Base-by-base conservation (phyloP, 306 rosid species). In the Sindora glabra region DNA sequence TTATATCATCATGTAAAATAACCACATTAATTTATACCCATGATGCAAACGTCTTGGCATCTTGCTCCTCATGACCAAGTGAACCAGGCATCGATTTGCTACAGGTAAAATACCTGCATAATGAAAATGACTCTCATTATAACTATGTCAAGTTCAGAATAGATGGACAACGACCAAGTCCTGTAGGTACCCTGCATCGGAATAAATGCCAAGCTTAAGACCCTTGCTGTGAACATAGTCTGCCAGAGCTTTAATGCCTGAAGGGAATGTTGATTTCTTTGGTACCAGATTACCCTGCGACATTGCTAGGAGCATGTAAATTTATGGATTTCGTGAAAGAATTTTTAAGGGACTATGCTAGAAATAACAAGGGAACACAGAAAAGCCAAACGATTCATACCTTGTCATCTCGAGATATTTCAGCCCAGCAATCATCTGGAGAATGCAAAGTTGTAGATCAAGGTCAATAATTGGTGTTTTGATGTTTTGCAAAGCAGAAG, bases 401-500 rank as follows among this genome's bases (percentile, higher is more conserved):
- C 83, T 72, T 71, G 23, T 5, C 50, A 47, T 92, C 96, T 21
- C 99, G 80, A 74, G 74, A 56, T 25, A 81, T 13, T 77, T 92
- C 99, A 21, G 96, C 99, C 99, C 99, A 92, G 71, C 99, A 92
- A 80, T 89, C 99, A 86, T 92, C 99, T 92, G 63, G 59, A 58
- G 2, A 25, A 48, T 15, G 17, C 27, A 53, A 61, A 59, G 33
- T 22, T 49, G 27, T 1, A 15, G 8, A 40, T 56, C 2, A 50
- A 45, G 46, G 18, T 55, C 37, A 37, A 41, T n/a, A 12, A 8
- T 19, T 29, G n/a, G 29, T 50, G 55, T 46, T 52, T 8, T 49
- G 33, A 39, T 52, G 66, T 44, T 16, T 67, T 38, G 13, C 17
- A 44, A 47, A 50, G 15, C 39, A 48, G 48, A 16, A 2, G 0